Conservation (phyloP, 176 grass and related monocot genomes). For the Paspalum vaginatum region DNA sequence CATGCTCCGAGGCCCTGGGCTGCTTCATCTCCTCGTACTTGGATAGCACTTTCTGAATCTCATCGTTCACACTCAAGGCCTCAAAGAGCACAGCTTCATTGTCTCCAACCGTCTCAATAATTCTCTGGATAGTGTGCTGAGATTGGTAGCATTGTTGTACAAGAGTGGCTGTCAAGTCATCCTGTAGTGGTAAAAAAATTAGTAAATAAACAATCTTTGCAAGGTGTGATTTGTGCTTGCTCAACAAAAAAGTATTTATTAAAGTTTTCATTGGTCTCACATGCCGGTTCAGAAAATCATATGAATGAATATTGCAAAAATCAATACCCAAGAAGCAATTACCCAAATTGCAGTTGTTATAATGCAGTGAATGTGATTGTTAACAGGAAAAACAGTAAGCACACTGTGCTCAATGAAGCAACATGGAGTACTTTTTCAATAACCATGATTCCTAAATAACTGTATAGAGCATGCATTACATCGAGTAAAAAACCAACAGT, state of each 20-base stretch:
- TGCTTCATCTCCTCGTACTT: conserved; percentile 85
- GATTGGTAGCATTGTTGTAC: conserved; percentile 88
- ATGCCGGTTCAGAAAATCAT: conserved; percentile 12
- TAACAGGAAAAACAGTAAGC: conserved; percentile 22
- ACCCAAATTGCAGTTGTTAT: background rate
- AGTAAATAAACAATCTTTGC: conserved; percentile 31
- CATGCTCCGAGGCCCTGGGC: conserved; percentile 36
- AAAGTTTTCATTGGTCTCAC: conserved; percentile 17
- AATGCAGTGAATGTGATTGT: background rate
- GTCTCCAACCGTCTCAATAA: conserved; percentile 78
- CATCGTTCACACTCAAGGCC: conserved; percentile 95
- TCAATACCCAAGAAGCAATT: too few relatives aligned
- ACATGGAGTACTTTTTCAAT: background rate
- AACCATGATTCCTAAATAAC: background rate
- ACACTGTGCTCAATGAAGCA: conserved; percentile 29
- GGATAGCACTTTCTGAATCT: conserved; percentile 80
- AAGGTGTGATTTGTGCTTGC: conserved; percentile 15
- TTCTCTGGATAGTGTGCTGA: conserved; percentile 86
- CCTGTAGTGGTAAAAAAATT: conserved; percentile 49
- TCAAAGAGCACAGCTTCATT: conserved; percentile 91
- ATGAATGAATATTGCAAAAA: background rate
- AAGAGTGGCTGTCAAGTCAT: conserved; percentile 86
- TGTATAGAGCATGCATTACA: background rate
- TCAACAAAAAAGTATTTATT: background rate
- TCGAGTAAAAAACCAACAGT: background rate